A percentile compares a stretch with the other conserved stretches of the same genome.
phyloP scores from a whole-genome alignment of 2,329 filamentous ascomycete species.

The Aspergillus ochraceus region DNA sequence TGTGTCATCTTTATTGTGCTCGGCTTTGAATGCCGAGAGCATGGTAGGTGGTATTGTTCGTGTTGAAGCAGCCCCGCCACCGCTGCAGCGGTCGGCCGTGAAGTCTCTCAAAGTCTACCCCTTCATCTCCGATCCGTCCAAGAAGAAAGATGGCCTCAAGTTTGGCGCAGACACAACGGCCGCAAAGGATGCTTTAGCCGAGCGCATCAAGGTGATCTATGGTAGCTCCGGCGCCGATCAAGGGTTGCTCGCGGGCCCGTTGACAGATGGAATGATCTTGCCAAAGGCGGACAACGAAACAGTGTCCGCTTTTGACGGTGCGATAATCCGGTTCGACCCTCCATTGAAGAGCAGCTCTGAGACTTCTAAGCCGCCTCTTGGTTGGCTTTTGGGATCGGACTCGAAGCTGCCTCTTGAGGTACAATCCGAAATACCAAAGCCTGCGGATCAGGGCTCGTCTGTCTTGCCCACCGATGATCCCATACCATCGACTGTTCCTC shows the following conservation, averaged over 20 bases:
- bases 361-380: constrained; percentile 31
- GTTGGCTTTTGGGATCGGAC: constrained; percentile 79
- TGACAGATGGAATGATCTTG: constrained; percentile 86
- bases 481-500: constrained; percentile 54
- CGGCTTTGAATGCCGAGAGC: constrained; percentile 67
- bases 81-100: constrained; percentile 65
- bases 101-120: constrained; percentile 77
- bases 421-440: constrained; percentile 69
- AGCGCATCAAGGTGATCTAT: constrained; percentile 72
- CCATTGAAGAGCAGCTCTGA: constrained; percentile 40
- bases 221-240: constrained; percentile 56
- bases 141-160: constrained; percentile 66
- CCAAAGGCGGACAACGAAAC: constrained; percentile 59
- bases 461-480: constrained; percentile 54
- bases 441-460: constrained; percentile 49
- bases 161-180: constrained; percentile 87
- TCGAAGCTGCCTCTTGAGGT: constrained; percentile 72
- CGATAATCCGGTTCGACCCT: constrained; percentile 76
- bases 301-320: constrained; percentile 73
- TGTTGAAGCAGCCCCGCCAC: constrained; percentile 76
- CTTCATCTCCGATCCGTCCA: constrained; percentile 62
- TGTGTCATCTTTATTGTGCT: constrained; percentile 75
- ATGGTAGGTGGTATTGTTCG: constrained; percentile 85
- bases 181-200: constrained; percentile 72
- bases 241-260: constrained; percentile 74